These are phyloP conservation scores for Venturia carpophila DNA, from an alignment of 2,329 filamentous ascomycete species.

Conservation along the genomic window DNA sequence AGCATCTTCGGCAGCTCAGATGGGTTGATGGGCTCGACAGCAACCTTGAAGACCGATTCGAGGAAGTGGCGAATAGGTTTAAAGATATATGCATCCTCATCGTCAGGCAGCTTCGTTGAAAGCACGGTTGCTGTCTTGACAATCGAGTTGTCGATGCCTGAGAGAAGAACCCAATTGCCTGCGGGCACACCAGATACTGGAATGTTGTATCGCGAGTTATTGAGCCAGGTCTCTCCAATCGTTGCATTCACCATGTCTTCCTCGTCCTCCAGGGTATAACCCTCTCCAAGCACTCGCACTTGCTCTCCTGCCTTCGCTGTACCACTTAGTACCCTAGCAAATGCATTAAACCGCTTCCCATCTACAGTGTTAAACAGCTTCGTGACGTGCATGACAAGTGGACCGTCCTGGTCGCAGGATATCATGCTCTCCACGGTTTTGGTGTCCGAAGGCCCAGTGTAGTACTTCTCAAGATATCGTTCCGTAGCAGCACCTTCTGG, in stretches of 20 bases:
- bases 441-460: slow-evolving; percentile 81
- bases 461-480: slow-evolving; percentile 73
- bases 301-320: slow-evolving; percentile 73
- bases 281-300: slow-evolving; percentile 87
- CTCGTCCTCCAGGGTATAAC: slow-evolving; percentile 92
- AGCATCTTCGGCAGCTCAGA: slow-evolving; percentile 98
- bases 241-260: slow-evolving; percentile 91
- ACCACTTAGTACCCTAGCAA: slow-evolving; percentile 88
- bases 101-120: slow-evolving; percentile 67
- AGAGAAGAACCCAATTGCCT: slow-evolving; percentile 85
- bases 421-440: slow-evolving; percentile 74
- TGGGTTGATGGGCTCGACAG: slow-evolving; percentile 95
- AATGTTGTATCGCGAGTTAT: slow-evolving; percentile 87
- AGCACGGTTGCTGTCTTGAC: slow-evolving; percentile 94
- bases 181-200: slow-evolving; percentile 86
- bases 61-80: slow-evolving; percentile 89
- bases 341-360: slow-evolving; percentile 82
- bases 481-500: slow-evolving; percentile 65
- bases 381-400: slow-evolving; percentile 82
- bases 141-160: slow-evolving; percentile 93
- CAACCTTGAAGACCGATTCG: slow-evolving; percentile 94
- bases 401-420: slow-evolving; percentile 79
- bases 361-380: slow-evolving; percentile 89
- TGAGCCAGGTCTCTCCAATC: slow-evolving; percentile 80
- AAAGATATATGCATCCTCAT: slow-evolving; percentile 94